Evolutionary conservation across 306 rosid genomes (phyloP).

Genomic region (Hippophae gyantsensis): DNA sequence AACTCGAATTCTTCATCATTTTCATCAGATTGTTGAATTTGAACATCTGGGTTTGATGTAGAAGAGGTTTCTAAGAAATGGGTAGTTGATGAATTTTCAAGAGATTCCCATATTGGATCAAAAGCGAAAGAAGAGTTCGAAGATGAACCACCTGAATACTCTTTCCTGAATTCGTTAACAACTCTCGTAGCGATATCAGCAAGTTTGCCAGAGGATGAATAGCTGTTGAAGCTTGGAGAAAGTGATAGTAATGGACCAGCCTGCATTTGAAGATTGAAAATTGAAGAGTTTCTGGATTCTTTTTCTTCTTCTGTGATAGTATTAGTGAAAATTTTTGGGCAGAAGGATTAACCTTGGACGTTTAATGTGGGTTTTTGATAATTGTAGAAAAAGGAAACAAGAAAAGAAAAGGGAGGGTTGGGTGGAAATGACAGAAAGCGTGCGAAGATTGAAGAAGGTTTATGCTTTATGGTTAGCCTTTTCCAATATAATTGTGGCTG

Average conservation of each 20-base stretch:
- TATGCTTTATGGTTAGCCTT: too few relatives aligned
- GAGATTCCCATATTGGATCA: not conserved
- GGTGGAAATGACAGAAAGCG: slow-evolving; percentile 21
- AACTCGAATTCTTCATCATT: slow-evolving; percentile 54
- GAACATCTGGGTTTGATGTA: not conserved
- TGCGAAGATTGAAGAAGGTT: not conserved
- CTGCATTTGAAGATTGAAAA: slow-evolving; percentile 20
- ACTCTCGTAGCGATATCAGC: slow-evolving; percentile 71
- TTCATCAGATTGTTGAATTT: not conserved
- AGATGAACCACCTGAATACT: slow-evolving; percentile 7
- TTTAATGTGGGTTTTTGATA: too few relatives aligned
- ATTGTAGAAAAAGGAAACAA: not conserved
- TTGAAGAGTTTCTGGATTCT: too few relatives aligned
- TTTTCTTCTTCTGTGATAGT: not conserved
- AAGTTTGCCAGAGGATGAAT: slow-evolving; percentile 44
- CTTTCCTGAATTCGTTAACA: slow-evolving; percentile 37
- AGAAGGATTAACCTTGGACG: not conserved
- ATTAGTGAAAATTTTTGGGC: not conserved
- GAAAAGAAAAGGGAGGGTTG: slow-evolving; percentile 12
- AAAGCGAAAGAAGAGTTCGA: slow-evolving; percentile 12
- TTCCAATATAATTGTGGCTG: too few relatives aligned
- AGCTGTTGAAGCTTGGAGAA: slow-evolving; percentile 66
- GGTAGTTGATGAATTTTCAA: not conserved
- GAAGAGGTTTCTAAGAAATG: not conserved
- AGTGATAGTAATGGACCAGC: slow-evolving; percentile 26